These are phyloP conservation scores for Protomyces macrosporus DNA, from an alignment of 1,139 yeast genomes.

Conservation along the genomic window DNA sequence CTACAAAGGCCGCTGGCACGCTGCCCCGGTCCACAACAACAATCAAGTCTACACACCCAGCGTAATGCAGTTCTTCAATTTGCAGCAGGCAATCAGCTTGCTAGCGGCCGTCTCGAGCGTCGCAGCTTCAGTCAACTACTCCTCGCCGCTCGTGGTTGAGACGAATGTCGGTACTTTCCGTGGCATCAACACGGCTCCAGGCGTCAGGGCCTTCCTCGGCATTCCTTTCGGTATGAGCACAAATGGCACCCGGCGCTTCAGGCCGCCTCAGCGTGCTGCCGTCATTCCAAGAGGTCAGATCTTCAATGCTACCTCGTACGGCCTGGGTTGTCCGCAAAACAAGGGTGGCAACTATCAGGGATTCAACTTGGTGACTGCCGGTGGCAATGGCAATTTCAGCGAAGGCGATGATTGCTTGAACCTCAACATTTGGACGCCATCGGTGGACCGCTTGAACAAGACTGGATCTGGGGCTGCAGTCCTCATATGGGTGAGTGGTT, in stretches of 20 bases:
- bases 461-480: conserved; percentile 17
- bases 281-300: neutral
- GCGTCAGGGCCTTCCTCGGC: conserved; percentile 15
- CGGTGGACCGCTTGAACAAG: neutral
- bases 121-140: neutral
- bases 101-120: neutral
- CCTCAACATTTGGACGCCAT: conserved; percentile 22
- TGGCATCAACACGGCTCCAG: neutral
- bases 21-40: no score
- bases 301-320: conserved; percentile 16
- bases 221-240: conserved; percentile 16
- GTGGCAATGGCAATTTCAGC: conserved; percentile 17
- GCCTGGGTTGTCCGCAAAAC: conserved; percentile 19
- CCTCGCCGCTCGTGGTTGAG: neutral
- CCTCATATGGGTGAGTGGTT: conserved; percentile 3
- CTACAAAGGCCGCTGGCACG: no score
- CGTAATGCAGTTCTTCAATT: no score
- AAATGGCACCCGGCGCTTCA: conserved; percentile 8
- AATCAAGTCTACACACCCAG: no score
- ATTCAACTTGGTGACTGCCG: conserved; percentile 3
- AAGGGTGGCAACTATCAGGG: conserved; percentile 6
- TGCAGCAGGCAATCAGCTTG: neutral
- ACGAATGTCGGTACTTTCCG: conserved; percentile 18
- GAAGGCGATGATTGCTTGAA: conserved; percentile 25
- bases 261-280: conserved; percentile 19